Conservation (phyloP, 139 green algal genomes). For the Pleodorina starrii region DNA sequence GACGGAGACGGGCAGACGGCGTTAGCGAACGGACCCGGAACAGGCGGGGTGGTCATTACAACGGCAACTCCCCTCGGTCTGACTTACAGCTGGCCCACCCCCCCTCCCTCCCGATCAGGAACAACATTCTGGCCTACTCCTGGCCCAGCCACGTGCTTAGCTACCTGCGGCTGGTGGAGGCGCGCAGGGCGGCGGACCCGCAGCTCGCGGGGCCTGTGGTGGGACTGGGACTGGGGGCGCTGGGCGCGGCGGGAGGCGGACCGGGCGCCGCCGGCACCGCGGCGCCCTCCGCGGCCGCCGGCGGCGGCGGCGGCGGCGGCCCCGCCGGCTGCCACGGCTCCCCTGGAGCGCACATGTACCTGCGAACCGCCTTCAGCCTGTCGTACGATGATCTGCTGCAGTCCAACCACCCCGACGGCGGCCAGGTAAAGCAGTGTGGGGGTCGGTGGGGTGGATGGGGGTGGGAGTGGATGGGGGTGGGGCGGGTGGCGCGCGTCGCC, state of each 20-base stretch:
- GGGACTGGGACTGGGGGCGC: no score
- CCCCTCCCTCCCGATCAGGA: no score
- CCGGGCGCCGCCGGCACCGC: background rate
- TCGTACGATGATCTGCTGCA: constrained; percentile 45
- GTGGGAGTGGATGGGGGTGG: no score
- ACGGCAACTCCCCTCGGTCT: no score
- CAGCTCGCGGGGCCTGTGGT: background rate
- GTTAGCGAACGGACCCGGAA: no score
- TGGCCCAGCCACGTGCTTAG: constrained; percentile 90
- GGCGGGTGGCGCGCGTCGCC: no score
- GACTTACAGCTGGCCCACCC: no score
- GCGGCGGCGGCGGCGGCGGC: background rate
- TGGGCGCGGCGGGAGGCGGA: background rate
- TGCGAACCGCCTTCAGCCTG: constrained; percentile 40
- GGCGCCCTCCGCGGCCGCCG: background rate
- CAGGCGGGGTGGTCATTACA: background rate
- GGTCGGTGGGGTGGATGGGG: no score
- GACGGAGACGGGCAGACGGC: no score
- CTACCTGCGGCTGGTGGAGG: constrained; percentile 81
- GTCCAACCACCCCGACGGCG: background rate
- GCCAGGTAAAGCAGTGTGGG: no score
- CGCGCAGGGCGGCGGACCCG: background rate
- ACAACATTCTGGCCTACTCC: constrained; percentile 93
- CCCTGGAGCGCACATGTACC: background rate
- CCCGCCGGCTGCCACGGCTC: background rate